Percentiles rank a stretch among this genome's conserved stretches.
These are phyloP conservation scores for Beta lomatogona DNA, from an alignment of 179 eudicot species.

Conservation along the genomic window DNA sequence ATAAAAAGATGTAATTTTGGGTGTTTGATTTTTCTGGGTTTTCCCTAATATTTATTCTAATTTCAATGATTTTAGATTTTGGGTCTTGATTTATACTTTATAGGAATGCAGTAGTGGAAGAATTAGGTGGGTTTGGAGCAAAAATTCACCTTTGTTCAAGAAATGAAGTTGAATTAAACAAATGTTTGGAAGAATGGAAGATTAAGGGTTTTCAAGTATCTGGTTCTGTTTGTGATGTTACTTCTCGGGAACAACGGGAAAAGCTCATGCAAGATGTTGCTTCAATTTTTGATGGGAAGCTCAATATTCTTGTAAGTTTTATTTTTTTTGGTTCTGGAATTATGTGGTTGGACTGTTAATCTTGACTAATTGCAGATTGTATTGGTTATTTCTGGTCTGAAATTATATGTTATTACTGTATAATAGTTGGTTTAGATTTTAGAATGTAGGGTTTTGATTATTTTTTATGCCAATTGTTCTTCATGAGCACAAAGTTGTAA, in stretches of 20 bases:
- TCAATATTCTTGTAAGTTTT: conserved; percentile 74
- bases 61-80: conserved; percentile 1
- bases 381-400: not conserved
- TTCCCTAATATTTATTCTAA: not conserved
- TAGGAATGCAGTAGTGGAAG: conserved; percentile 82
- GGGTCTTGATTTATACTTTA: not conserved
- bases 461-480: no score
- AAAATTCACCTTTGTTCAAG: conserved; percentile 72
- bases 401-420: not conserved
- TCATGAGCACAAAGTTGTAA: no score
- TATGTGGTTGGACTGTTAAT: not conserved
- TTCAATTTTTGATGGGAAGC: conserved; percentile 61
- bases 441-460: no score
- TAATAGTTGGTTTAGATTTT: not conserved
- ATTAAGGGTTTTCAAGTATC: conserved; percentile 59
- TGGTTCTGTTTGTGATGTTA: conserved; percentile 74
- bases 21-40: not conserved
- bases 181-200: conserved; percentile 68
- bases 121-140: conserved; percentile 73
- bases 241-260: conserved; percentile 51
- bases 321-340: not conserved
- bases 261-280: conserved; percentile 61
- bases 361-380: not conserved
- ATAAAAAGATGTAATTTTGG: not conserved
- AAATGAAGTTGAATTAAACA: conserved; percentile 64